Base-by-base conservation (phyloP, 805 yeast genomes). In the Phaffomyces antillensis region DNA sequence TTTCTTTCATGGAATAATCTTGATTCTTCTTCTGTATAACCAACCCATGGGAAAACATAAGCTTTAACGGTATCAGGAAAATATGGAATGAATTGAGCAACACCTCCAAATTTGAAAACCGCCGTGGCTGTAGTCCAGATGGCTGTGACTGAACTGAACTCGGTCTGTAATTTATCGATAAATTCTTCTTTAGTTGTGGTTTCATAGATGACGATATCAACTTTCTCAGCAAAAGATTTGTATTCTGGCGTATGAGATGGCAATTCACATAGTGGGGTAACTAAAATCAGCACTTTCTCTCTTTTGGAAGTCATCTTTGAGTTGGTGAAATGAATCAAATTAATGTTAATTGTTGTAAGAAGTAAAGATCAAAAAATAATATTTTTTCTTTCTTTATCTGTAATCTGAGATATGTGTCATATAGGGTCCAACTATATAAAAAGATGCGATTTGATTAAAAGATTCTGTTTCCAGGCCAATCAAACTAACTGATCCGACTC, bases 11-110 rank as follows among this genome's bases (percentile, higher is more conserved):
- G 60, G 61, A 82, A 60, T 15, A 57, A 67, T 11, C 50, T 49
- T 2, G 71, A 73, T 52, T 78, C 79, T 46, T 73, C 70, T 37
- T 65, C 68, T 48, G 81, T 86, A 52, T 66, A 68, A 0, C 88
- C 88, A 4, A 80, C 85, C 52, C 85, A 77, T 24, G 83, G 77
- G 36, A 74, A 68, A 3, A 79, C 65, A 31, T 81, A 66, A 23
- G 75, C 67, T 50, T 71, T 73, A 47, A 82, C 61, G 2, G 66
- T 49, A 0, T 53, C 20, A 0, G 87, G 86, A 31, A 74, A 68
- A 23, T 61, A 57, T 5, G 66, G 76, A 44, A 77, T 57, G 23
- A 76, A 72, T 35, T 60, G 58, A 15, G 62, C 55, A 45, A 75
- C 71, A 0, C 76, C 76, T 5, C 79, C 76, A 48, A 44, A 47